Evolutionary conservation across 164 flowering plant species (phyloP), one percentile per base, ranked within the genome.

Genomic region (Dillenia turbinata): DNA sequence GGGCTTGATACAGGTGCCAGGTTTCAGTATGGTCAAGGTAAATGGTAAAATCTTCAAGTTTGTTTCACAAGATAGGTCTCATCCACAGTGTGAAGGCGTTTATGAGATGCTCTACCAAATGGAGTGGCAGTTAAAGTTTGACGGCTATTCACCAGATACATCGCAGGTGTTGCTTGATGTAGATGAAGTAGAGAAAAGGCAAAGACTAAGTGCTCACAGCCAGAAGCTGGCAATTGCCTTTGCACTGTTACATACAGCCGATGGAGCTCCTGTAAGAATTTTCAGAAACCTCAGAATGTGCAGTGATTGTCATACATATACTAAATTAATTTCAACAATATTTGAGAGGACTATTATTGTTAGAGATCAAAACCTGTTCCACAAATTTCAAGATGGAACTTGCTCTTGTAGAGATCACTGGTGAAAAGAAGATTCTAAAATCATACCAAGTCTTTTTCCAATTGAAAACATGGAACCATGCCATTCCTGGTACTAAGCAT

Each of bases 211-310:
- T 47, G 71, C 73, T 53, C 96, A 88, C 52, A 81, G 93, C 57
- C 95, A 87, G 61, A 92, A 89, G 79, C 47, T 89, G 60, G 98
- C 98, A 9, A 78, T 87, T 17, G 94, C 96, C 16, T 89, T 79
- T 67, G 84, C 84, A 7, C 82, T 89, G 12, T 69, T 92, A 55
- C 66, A 79, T 64, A 76, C 88, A 47, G 62, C 79, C 48, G 54
- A 67, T 46, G 84, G 81, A 0, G 78, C 88, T 53, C 64, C 83
- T 9, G 77, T 89, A 49, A 81, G 95, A 60, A 77, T 89, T 65
- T 78, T 80, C 59, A 86, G 80, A 65, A 92, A 92, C 66, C 74
- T 86, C 14, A 76, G 90, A 64, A 89, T 89, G 94, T 87, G 96
- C 66, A 76, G 65, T 50, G 96, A 89, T 69, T 87, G 96, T 66